A percentile compares a stretch with the other conserved stretches of the same genome.
Conservation (phyloP, 164 flowering plant genomes). For the Vitis cinerea region DNA sequence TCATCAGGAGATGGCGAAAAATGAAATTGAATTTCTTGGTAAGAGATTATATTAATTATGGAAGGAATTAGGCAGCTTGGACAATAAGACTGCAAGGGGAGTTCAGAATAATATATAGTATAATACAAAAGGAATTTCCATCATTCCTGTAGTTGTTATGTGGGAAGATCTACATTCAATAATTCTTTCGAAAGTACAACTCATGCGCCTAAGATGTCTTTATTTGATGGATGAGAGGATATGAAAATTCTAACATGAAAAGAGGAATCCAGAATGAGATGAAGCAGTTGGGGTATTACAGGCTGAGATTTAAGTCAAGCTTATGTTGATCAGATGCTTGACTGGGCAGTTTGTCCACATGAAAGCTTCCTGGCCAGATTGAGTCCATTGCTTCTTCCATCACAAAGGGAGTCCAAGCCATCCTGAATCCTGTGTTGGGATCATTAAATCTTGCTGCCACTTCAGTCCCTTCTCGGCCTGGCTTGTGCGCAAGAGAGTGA, state of each 20-base stretch:
- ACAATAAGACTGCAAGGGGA: too few species aligned
- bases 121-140: too few species aligned
- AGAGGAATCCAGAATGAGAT: neutral
- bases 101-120: too few species aligned
- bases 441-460: conserved; percentile 23
- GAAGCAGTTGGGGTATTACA: conserved; percentile 9
- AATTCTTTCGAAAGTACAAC: too few species aligned
- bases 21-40: too few species aligned
- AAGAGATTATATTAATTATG: too few species aligned
- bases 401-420: conserved; percentile 16
- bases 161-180: too few species aligned
- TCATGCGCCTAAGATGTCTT: neutral
- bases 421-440: conserved; percentile 14
- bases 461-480: conserved; percentile 19
- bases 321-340: conserved; percentile 21
- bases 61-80: too few species aligned
- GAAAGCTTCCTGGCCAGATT: conserved; percentile 54
- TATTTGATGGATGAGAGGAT: neutral
- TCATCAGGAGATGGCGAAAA: too few species aligned
- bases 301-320: conserved; percentile 41
- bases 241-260: neutral
- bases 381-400: conserved; percentile 27
- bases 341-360: conserved; percentile 16
- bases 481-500: conserved; percentile 29
- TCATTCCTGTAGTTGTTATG: too few species aligned